These are phyloP conservation scores for Vigna hirtella DNA, from an alignment of 306 rosid species.

Conservation along the genomic window DNA sequence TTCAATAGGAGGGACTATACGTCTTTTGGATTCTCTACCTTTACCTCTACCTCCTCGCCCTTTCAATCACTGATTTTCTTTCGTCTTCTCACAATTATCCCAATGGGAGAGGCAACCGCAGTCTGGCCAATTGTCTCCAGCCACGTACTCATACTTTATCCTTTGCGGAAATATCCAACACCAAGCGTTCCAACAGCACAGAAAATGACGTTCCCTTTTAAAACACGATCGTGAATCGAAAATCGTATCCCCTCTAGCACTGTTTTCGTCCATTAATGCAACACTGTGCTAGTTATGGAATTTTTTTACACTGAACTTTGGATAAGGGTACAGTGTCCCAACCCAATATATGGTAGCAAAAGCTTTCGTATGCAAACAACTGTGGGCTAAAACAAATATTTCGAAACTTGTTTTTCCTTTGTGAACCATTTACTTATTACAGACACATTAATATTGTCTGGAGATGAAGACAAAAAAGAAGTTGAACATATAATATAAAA, in stretches of 20 bases:
- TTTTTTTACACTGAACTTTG: not conserved
- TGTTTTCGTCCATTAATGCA: not conserved
- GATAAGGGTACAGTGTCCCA: not conserved
- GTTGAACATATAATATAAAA: too few species aligned
- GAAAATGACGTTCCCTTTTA: constrained; percentile 37
- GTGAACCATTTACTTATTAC: not conserved
- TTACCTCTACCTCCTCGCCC: not conserved
- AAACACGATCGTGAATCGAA: not conserved
- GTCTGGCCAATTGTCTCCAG: constrained; percentile 55
- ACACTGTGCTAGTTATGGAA: not conserved
- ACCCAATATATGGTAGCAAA: not conserved
- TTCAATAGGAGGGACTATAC: not conserved
- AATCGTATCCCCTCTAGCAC: not conserved
- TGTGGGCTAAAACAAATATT: not conserved
- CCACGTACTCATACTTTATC: constrained; percentile 75
- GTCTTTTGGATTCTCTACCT: constrained; percentile 3
- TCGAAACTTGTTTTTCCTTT: not conserved
- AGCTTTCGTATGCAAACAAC: not conserved
- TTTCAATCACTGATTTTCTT: constrained; percentile 28
- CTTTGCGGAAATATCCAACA: constrained; percentile 38
- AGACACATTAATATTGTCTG: not conserved
- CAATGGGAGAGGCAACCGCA: constrained; percentile 49
- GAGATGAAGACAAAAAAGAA: not conserved
- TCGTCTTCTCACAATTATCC: constrained; percentile 51
- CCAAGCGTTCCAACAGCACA: constrained; percentile 50